Conservation (phyloP, 768 basidiomycete species). For the Suillus paluster region DNA sequence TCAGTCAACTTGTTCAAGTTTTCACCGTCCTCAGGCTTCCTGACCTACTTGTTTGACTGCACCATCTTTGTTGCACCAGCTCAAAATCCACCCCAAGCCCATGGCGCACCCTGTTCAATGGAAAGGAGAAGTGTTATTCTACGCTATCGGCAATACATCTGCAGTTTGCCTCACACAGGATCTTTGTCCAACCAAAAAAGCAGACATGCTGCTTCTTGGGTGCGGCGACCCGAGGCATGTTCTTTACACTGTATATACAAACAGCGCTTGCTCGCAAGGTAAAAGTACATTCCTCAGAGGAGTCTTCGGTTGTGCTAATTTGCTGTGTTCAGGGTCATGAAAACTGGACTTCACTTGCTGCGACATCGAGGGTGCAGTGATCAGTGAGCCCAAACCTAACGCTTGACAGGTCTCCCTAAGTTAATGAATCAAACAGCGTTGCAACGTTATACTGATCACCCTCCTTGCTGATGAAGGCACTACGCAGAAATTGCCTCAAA, state of each 20-base stretch:
- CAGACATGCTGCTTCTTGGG: slow-evolving; percentile 53
- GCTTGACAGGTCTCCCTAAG: no score
- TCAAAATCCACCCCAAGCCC: background rate
- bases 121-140: slow-evolving; percentile 53
- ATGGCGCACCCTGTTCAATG: slow-evolving; percentile 51
- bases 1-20: slow-evolving; percentile 5
- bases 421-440: no score
- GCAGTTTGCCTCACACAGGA: slow-evolving; percentile 52
- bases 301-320: no score
- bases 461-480: slow-evolving; percentile 28
- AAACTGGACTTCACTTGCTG: no score
- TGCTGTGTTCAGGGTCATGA: no score
- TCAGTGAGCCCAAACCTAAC: no score
- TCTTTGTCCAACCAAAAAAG: slow-evolving; percentile 49
- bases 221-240: slow-evolving; percentile 69
- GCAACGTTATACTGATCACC: slow-evolving; percentile 32
- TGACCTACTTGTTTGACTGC: background rate
- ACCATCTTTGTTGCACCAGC: no score
- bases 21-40: background rate
- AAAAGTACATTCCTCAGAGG: no score
- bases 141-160: no score
- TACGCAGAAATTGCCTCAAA: slow-evolving; percentile 17
- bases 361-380: no score
- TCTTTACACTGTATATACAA: no score
- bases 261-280: no score